Evolutionary conservation across 805 yeast species (phyloP).

Genomic region (Pichia occidentalis): DNA sequence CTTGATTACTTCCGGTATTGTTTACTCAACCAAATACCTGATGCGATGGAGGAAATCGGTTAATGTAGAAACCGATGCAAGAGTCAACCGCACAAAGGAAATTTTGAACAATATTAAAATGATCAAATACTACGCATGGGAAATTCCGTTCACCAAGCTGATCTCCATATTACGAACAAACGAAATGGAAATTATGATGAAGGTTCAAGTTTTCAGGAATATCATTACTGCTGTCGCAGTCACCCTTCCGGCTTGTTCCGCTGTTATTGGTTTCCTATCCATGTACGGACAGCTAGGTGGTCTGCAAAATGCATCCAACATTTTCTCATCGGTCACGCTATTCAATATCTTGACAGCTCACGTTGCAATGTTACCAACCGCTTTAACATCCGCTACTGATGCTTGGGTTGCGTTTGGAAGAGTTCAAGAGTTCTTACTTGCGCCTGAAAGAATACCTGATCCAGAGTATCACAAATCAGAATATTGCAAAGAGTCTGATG

Average conservation of each 20-base stretch:
- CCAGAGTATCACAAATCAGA: conserved; percentile 15
- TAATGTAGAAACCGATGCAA: conserved; percentile 60
- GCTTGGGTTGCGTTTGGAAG: conserved; percentile 59
- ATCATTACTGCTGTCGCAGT: conserved; percentile 57
- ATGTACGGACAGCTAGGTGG: conserved; percentile 32
- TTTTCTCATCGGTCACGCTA: conserved; percentile 65
- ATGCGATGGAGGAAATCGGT: conserved; percentile 52
- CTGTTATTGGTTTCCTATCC: conserved; percentile 51
- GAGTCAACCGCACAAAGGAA: conserved; percentile 75
- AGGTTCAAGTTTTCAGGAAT: conserved; percentile 61
- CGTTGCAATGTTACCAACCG: conserved; percentile 64
- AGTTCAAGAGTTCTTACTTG: conserved; percentile 45
- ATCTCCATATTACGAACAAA: conserved; percentile 48
- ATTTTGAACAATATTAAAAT: conserved; percentile 69
- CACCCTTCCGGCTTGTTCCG: conserved; percentile 62
- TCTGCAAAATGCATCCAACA: conserved; percentile 48
- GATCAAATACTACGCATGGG: conserved; percentile 91
- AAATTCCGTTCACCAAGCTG: conserved; percentile 59
- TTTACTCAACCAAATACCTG: conserved; percentile 43
- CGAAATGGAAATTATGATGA: conserved; percentile 58
- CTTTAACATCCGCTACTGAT: conserved; percentile 62
- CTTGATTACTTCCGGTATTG: conserved; percentile 43
- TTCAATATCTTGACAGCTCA: conserved; percentile 57
- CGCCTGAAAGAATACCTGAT: conserved; percentile 32
- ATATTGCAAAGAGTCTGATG: conserved; percentile 21